A percentile compares a stretch with the other conserved stretches of the same genome.
These are phyloP conservation scores for Blastobotrys aristatus DNA, from an alignment of 1,139 yeast species.

Conservation along the genomic window DNA sequence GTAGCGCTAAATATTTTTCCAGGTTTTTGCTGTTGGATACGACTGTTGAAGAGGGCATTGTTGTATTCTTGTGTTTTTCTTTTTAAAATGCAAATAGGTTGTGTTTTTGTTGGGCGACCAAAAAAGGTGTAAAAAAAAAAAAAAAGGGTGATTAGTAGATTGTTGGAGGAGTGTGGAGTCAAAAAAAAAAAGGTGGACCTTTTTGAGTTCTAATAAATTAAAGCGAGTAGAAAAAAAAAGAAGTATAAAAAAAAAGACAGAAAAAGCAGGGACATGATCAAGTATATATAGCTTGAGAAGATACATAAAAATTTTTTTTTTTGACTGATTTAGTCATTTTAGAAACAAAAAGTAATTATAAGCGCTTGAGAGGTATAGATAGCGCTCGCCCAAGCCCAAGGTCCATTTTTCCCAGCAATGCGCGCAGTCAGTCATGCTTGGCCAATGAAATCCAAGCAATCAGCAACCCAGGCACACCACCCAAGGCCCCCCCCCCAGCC, in stretches of 20 bases:
- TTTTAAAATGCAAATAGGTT: neutral
- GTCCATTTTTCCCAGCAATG: too few species aligned
- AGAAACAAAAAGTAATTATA: too few species aligned
- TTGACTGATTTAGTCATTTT: too few species aligned
- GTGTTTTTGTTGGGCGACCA: neutral
- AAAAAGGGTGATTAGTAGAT: constrained; percentile 1
- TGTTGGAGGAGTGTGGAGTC: neutral
- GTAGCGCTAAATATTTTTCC: constrained; percentile 74
- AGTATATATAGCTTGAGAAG: neutral
- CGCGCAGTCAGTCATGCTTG: neutral
- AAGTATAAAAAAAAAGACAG: neutral
- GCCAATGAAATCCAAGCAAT: neutral
- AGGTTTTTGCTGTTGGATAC: constrained; percentile 39
- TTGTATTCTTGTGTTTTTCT: constrained; percentile 5
- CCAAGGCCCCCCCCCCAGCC: neutral
- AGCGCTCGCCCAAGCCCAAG: too few species aligned
- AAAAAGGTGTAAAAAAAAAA: constrained; percentile 4
- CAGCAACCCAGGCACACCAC: neutral
- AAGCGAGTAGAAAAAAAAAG: neutral
- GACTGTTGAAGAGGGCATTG: constrained; percentile 24
- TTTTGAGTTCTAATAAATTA: neutral
- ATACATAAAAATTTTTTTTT: too few species aligned
- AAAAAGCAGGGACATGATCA: neutral
- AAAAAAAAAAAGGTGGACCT: neutral
- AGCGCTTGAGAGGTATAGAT: too few species aligned